These are phyloP conservation scores for Neolentinus lepideus DNA, from an alignment of 1,284 basidiomycete genomes.

Conservation along the genomic window DNA sequence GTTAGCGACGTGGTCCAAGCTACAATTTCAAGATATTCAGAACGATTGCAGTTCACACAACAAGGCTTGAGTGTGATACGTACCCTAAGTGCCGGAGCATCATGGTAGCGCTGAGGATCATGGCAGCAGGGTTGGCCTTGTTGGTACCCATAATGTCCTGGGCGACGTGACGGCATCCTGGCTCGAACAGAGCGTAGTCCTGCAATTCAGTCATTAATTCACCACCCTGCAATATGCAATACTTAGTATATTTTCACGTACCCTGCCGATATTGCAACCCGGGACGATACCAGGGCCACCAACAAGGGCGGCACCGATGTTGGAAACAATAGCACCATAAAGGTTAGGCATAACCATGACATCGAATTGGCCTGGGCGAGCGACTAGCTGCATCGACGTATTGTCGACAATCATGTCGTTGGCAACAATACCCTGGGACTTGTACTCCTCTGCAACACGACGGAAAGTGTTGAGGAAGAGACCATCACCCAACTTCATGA, in stretches of 20 bases:
- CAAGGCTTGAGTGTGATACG: slow-evolving; percentile 15
- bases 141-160: slow-evolving; percentile 98
- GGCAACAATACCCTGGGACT: slow-evolving; percentile 84
- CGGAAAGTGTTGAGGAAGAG: slow-evolving; percentile 99
- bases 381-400: slow-evolving; percentile 99
- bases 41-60: slow-evolving; percentile 1
- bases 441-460: slow-evolving; percentile 93
- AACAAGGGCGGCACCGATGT: slow-evolving; percentile 97
- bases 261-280: slow-evolving; percentile 95
- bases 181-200: slow-evolving; percentile 99
- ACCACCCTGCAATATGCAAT: background rate
- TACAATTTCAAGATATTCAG: slow-evolving; percentile 20
- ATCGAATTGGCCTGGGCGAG: slow-evolving; percentile 93
- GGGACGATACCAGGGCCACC: slow-evolving; percentile 98
- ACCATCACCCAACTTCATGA: slow-evolving; percentile 99
- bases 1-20: slow-evolving; percentile 92
- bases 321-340: slow-evolving; percentile 97
- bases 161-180: slow-evolving; percentile 97
- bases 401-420: slow-evolving; percentile 99
- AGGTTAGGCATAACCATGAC: slow-evolving; percentile 99
- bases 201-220: slow-evolving; percentile 21
- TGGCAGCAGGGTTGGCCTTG: slow-evolving; percentile 96
- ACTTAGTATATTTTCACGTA: slow-evolving; percentile 27
- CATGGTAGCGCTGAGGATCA: slow-evolving; percentile 98
- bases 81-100: slow-evolving; percentile 96